A percentile compares a stretch with the other conserved stretches of the same genome.
phyloP scores from a whole-genome alignment of 2,329 filamentous ascomycete genomes.

The Arthrinium phaeospermum region DNA sequence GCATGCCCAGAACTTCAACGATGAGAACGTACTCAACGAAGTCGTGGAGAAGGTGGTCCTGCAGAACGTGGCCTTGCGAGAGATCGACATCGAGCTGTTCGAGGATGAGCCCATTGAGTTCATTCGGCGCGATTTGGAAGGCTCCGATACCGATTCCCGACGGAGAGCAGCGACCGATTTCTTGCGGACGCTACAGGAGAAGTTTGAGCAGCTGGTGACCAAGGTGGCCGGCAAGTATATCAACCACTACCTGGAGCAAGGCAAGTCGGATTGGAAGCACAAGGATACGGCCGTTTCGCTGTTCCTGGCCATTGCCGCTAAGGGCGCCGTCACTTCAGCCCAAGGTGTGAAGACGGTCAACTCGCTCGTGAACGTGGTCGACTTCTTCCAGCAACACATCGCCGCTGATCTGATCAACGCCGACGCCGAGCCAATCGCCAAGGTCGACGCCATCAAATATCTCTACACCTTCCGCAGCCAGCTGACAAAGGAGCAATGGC shows the following conservation, averaged over 20 bases:
- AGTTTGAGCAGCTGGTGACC: slow-evolving; percentile 86
- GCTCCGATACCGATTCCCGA: slow-evolving; percentile 93
- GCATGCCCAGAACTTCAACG: slow-evolving; percentile 87
- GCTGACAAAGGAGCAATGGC: slow-evolving; percentile 90
- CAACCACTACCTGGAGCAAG: slow-evolving; percentile 81
- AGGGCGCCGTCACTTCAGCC: slow-evolving; percentile 83
- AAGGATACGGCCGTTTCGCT: slow-evolving; percentile 99
- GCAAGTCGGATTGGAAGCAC: slow-evolving; percentile 87
- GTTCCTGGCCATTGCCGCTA: slow-evolving; percentile 91
- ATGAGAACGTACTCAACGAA: slow-evolving; percentile 77
- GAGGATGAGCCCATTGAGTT: slow-evolving; percentile 99
- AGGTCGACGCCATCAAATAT: slow-evolving; percentile 98
- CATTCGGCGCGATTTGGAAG: slow-evolving; percentile 92
- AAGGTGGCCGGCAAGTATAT: slow-evolving; percentile 87
- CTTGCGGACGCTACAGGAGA: slow-evolving; percentile 84
- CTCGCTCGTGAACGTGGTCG: slow-evolving; percentile 82
- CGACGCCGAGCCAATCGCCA: slow-evolving; percentile 80
- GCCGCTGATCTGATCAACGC: slow-evolving; percentile 83
- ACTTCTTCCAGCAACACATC: slow-evolving; percentile 94
- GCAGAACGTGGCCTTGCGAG: slow-evolving; percentile 88
- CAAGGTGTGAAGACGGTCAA: slow-evolving; percentile 94
- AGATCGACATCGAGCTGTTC: slow-evolving; percentile 93
- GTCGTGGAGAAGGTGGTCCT: slow-evolving; percentile 96
- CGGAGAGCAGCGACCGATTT: slow-evolving; percentile 94
- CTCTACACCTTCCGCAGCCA: slow-evolving; percentile 97